Conservation (phyloP, 257 asterid species). For the Lycium ferocissimum region DNA sequence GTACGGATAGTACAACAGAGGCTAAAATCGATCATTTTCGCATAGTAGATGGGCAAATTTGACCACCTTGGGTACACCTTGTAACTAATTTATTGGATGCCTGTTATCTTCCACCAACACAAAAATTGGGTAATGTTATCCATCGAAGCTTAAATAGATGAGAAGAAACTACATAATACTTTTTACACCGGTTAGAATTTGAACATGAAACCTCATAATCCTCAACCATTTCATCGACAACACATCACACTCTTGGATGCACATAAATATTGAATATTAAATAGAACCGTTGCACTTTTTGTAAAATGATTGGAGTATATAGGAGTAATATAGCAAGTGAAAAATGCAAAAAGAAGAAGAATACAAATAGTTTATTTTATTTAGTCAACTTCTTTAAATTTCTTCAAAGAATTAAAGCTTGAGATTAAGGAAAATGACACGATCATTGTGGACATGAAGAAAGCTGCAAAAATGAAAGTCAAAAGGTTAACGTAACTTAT, state of each 20-base stretch:
- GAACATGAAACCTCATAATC: no score
- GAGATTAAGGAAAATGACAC: not conserved
- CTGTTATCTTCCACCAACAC: no score
- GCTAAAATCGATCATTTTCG: no score
- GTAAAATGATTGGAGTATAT: not conserved
- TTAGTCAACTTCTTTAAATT: not conserved
- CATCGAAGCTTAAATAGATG: no score
- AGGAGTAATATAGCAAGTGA: not conserved
- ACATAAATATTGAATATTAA: not conserved
- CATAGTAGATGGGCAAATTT: no score
- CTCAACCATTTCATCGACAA: not conserved
- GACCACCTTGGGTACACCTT: no score
- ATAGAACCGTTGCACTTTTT: constrained; percentile 8
- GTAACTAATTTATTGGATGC: no score
- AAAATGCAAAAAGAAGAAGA: not conserved
- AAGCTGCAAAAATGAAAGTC: not conserved
- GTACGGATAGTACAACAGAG: no score
- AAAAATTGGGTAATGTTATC: no score
- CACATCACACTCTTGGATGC: not conserved
- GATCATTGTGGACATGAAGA: not conserved
- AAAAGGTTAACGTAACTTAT: not conserved
- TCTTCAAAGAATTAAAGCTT: not conserved
- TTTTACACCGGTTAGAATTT: no score
- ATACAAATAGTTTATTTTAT: not conserved
- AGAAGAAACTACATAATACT: no score